Evolutionary conservation across 75 land plant species (phyloP), one percentile per base, ranked within the genome.

Genomic region (Azolla pinnata): DNA sequence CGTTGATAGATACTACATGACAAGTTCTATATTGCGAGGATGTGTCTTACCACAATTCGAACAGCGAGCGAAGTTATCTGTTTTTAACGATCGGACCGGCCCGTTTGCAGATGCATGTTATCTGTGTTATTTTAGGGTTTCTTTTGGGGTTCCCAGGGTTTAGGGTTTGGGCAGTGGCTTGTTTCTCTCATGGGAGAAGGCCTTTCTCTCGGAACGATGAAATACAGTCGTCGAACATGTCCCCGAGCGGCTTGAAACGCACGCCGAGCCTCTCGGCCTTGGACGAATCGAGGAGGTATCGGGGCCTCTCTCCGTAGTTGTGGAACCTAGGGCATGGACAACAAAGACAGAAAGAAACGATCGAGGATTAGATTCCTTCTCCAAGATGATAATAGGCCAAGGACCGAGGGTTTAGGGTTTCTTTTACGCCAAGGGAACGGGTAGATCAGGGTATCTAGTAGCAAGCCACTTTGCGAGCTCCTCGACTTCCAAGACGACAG

Each of bases 361-460:
- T n/a, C n/a, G n/a, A n/a, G n/a, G n/a, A n/a, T n/a, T n/a, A n/a
- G n/a, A n/a, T n/a, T n/a, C n/a, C n/a, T n/a, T n/a, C n/a, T n/a
- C n/a, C n/a, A n/a, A n/a, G n/a, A n/a, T n/a, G n/a, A n/a, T n/a
- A n/a, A n/a, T n/a, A n/a, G n/a, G n/a, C n/a, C n/a, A n/a, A n/a
- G n/a, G n/a, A n/a, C n/a, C n/a, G n/a, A n/a, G n/a, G n/a, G n/a
- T n/a, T n/a, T n/a, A n/a, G n/a, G n/a, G n/a, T n/a, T n/a, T n/a
- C n/a, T n/a, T n/a, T n/a, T n/a, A n/a, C n/a, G n/a, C n/a, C n/a
- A n/a, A n/a, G 7, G 97, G 86, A 21, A 90, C 68, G 24, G 79
- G 71, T 1, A 83, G 72, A 0, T 64, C 46, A 16, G 91, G 97
- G 60, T 86, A 95, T 4, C 86, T 65, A 4, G 51, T 27, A 0